These are phyloP conservation scores for Coemansia sp. DNA, from an alignment of 192 early-diverging fungal species.

Conservation along the genomic window DNA sequence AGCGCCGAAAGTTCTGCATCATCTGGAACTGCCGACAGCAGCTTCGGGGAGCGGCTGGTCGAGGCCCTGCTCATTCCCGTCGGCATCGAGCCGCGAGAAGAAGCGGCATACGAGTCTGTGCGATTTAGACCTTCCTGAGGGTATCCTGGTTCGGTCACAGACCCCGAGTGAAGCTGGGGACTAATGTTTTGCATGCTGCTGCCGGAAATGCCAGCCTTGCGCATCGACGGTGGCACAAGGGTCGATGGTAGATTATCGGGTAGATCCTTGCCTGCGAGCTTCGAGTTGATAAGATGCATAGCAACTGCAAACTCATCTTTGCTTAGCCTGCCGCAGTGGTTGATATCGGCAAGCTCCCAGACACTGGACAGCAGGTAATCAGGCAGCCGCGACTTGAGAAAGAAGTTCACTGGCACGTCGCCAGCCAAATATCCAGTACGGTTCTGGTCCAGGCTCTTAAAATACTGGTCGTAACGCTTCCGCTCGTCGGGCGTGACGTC, in stretches of 20 bases:
- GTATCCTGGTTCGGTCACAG: constrained; percentile 21
- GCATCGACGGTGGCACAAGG: constrained; percentile 53
- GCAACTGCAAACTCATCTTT: constrained; percentile 78
- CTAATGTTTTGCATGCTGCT: constrained; percentile 40
- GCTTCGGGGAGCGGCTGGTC: constrained; percentile 24
- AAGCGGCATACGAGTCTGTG: constrained; percentile 25
- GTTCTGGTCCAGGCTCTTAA: constrained; percentile 68
- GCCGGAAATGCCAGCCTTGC: constrained; percentile 32
- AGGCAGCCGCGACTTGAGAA: constrained; percentile 75
- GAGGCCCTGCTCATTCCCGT: constrained; percentile 25
- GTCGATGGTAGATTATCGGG: constrained; percentile 54
- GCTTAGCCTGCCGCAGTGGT: constrained; percentile 59
- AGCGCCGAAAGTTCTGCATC: constrained; percentile 24
- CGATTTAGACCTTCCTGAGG: constrained; percentile 31
- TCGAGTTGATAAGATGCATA: constrained; percentile 73
- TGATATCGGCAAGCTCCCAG: constrained; percentile 75
- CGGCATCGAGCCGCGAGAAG: constrained; percentile 19
- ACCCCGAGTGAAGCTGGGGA: constrained; percentile 30
- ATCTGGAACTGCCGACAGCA: constrained; percentile 29
- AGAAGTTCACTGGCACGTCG: constrained; percentile 73
- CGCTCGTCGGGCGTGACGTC: constrained; percentile 73
- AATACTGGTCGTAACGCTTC: constrained; percentile 71
- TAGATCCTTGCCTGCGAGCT: constrained; percentile 54
- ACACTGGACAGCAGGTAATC: constrained; percentile 68
- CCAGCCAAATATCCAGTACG: constrained; percentile 67